Evolutionary conservation across 139 green algal species (phyloP), one percentile per base, ranked within the genome.

Genomic region (Chlorella vulgaris): DNA sequence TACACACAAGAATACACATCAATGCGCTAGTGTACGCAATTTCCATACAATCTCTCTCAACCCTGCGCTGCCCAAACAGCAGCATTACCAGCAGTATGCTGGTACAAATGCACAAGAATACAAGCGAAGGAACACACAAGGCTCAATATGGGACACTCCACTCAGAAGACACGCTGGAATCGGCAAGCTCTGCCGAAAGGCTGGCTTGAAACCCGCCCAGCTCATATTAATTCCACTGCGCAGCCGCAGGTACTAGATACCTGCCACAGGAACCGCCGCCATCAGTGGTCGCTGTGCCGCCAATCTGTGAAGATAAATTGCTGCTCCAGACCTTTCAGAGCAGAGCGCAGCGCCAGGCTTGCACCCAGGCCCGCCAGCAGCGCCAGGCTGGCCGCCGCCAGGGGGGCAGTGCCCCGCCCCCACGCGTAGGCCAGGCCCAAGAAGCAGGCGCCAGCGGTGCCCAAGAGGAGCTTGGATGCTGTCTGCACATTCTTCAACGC

Each of bases 231-330:
- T n/a, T n/a, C n/a, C 47, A 58, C 13, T 58, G 47, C 47, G 47
- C 15, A 15, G 15, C 47, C 47, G 10, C 47, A 58, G 47, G 47
- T 58, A 58, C 13, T 58, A 24, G 47, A 15, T 15, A 58, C 47
- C 47, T 21, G 47, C 47, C 47, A 55, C 47, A 10, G 10, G 13
- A 55, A 55, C 18, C 5, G 28, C 18, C 22, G 21, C n/a, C 18
- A 31, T 39, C 42, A 76, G 42, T 76, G 69, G 26, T 76, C 69
- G 2, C 24, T 53, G 69, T 76, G 69, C 42, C 69, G 69, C 69
- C 69, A 76, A 31, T 76, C 69, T 24, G 69, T 47, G 42, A 76
- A 76, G 28, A 42, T 31, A 15, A 76, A 76, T 29, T 76, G 31
- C 7, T 36, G 69, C 69, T 76, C 43, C 69, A 76, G 43, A 31